Evolutionary conservation across 345 rosid genomes (phyloP), one percentile per base, ranked within the genome.

Genomic region (Eucalyptus microcorys): DNA sequence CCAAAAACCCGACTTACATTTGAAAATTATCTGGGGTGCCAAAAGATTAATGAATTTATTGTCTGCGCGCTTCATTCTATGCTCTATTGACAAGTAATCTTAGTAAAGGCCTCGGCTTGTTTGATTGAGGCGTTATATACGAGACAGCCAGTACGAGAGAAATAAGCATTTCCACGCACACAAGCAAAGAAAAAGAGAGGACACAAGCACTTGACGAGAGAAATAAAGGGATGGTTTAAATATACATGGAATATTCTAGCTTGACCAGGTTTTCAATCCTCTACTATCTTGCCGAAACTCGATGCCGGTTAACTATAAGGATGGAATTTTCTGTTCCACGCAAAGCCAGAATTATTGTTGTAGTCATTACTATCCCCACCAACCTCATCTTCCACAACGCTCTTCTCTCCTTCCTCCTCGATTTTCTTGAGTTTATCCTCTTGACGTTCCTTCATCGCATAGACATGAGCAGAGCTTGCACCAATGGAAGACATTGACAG

Each of bases 401-500:
- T 59, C n/a, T 45, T 13, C 48, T 50, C 85, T 55, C 86, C 9
- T 57, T 81, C 87, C 32, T 89, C 89, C 50, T 49, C 86, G 50
- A 40, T 59, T 87, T 84, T 90, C 87, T 90, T 90, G 26, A 91
- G 84, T 42, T 87, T 91, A 49, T 90, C 91, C 91, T 91, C 89
- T 40, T 89, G 89, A 42, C 89, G 86, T 86, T 90, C 89, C 80
- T 86, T 86, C 93, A 91, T 90, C 89, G 90, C 83, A 55, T 89
- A 90, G 87, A 91, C 91, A 55, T 61, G 89, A 64, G 93, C 93
- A 86, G 61, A 61, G 45, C 88, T 87, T 13, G 90, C 91, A 68
- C 93, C 93, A 37, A 90, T 81, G 26, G 91, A 89, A 86, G 93
- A 87, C 91, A 91, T 91, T 40, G 34, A 32, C 79, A 13, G 61